phyloP scores from a whole-genome alignment of 306 rosid species.

The Heteromeles arbutifolia region DNA sequence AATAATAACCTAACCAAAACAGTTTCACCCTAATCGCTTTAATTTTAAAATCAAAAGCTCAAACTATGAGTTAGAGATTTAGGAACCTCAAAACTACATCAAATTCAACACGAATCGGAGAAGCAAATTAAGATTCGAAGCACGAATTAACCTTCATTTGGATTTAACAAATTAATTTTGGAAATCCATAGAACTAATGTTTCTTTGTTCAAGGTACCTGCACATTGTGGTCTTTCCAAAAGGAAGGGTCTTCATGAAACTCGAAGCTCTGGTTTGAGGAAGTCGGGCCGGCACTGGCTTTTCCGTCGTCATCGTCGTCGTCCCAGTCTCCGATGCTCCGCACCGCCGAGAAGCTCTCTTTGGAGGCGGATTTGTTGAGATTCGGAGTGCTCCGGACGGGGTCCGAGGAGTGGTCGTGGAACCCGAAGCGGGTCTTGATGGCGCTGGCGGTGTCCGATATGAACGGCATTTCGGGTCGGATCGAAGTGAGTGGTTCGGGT shows the following conservation, averaged over 20 bases:
- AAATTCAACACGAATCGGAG: neutral
- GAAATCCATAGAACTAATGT: neutral
- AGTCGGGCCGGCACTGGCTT: conserved; percentile 25
- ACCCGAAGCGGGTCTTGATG: conserved; percentile 75
- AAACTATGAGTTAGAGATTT: neutral
- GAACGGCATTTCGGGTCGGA: conserved; percentile 49
- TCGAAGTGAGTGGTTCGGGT: neutral
- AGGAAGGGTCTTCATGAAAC: conserved; percentile 73
- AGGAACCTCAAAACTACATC: neutral
- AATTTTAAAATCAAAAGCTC: neutral
- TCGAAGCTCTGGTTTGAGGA: conserved; percentile 61
- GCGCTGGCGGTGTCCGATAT: conserved; percentile 81
- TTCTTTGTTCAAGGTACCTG: conserved; percentile 45
- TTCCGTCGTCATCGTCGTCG: conserved; percentile 34
- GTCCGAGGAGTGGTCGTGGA: conserved; percentile 59
- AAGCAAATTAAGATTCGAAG: neutral
- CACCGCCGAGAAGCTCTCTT: conserved; percentile 43
- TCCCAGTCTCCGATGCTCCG: conserved; percentile 47
- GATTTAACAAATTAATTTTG: neutral
- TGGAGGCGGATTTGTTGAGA: conserved; percentile 51
- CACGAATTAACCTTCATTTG: neutral
- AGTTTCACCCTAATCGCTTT: neutral
- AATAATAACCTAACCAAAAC: conserved; percentile 63
- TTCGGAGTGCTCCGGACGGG: conserved; percentile 57
- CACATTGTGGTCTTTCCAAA: conserved; percentile 96